Conservation (phyloP, 2,329 filamentous ascomycete species). For the Penicillium paneum region DNA sequence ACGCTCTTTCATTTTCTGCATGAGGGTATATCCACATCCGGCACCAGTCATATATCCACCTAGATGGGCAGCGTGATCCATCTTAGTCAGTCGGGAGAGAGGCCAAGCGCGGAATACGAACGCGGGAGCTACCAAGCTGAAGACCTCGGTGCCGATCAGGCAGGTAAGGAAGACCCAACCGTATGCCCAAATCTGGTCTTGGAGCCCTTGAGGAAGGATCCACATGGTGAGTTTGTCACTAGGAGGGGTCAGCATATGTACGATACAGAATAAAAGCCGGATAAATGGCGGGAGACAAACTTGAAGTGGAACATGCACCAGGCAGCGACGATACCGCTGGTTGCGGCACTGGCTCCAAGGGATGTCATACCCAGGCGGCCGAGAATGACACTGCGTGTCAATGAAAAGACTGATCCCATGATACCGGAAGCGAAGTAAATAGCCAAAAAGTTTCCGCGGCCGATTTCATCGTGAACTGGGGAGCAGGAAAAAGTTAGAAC, state of each 20-base stretch:
- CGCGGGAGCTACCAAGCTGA: slow-evolving; percentile 30
- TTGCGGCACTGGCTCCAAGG: slow-evolving; percentile 52
- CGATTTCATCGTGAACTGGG: slow-evolving; percentile 43
- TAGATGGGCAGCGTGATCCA: slow-evolving; percentile 45
- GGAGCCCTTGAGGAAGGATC: slow-evolving; percentile 40
- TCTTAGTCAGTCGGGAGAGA: slow-evolving; percentile 29
- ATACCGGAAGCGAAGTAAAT: slow-evolving; percentile 51
- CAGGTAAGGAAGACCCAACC: slow-evolving; percentile 38
- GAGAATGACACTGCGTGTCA: slow-evolving; percentile 45
- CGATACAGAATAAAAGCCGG: background rate
- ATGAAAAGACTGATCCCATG: slow-evolving; percentile 46
- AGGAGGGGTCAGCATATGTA: slow-evolving; percentile 4
- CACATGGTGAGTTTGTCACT: slow-evolving; percentile 43
- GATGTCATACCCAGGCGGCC: slow-evolving; percentile 46
- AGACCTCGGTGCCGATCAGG: slow-evolving; percentile 38
- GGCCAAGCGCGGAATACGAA: slow-evolving; percentile 20
- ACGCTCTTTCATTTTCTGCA: slow-evolving; percentile 16
- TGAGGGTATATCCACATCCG: slow-evolving; percentile 19
- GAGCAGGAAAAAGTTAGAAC: background rate
- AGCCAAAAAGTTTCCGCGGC: slow-evolving; percentile 54
- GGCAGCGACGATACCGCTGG: slow-evolving; percentile 50
- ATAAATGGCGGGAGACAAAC: slow-evolving; percentile 28
- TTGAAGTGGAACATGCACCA: slow-evolving; percentile 48
- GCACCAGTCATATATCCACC: slow-evolving; percentile 42
- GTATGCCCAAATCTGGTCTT: slow-evolving; percentile 42